Evolutionary conservation across 352 stramenopile species (phyloP).

Genomic region (Aphanomyces invadans): DNA sequence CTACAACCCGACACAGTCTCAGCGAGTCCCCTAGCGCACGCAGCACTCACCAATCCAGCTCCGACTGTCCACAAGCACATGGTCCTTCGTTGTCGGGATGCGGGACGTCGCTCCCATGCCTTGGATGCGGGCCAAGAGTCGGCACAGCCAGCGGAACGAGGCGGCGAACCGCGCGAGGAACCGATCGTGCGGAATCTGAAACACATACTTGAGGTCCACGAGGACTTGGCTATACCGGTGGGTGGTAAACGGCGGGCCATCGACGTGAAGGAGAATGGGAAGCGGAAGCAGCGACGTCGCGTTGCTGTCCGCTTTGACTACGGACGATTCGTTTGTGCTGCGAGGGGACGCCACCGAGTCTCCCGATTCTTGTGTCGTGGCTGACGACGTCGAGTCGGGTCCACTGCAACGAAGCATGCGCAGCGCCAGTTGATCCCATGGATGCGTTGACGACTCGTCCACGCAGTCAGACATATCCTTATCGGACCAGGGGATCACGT

Average conservation of each 20-base stretch:
- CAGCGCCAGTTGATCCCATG: slow-evolving; percentile 38
- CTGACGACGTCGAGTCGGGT: slow-evolving; percentile 24
- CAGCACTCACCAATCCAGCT: slow-evolving; percentile 17
- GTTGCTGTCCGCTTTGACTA: too few species aligned
- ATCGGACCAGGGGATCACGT: too few species aligned
- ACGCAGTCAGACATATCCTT: too few species aligned
- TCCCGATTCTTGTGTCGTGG: too few species aligned
- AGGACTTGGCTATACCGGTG: slow-evolving; percentile 94
- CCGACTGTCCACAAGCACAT: slow-evolving; percentile 18
- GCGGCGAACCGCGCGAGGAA: not conserved
- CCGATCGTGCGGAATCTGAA: slow-evolving; percentile 86
- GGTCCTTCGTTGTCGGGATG: not conserved
- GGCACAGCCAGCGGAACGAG: not conserved
- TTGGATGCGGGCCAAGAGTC: not conserved
- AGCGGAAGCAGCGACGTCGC: slow-evolving; percentile 54
- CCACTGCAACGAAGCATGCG: slow-evolving; percentile 27
- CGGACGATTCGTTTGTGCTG: too few species aligned
- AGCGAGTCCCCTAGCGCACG: not conserved
- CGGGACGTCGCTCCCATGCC: slow-evolving; percentile 1
- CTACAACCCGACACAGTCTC: too few species aligned
- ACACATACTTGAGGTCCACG: slow-evolving; percentile 95
- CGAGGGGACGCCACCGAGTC: too few species aligned
- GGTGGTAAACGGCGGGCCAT: slow-evolving; percentile 88
- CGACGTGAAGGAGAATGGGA: slow-evolving; percentile 62
- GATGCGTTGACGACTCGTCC: too few species aligned